Conservation (phyloP, 1,284 basidiomycete species). For the Inonotus obliquus region DNA sequence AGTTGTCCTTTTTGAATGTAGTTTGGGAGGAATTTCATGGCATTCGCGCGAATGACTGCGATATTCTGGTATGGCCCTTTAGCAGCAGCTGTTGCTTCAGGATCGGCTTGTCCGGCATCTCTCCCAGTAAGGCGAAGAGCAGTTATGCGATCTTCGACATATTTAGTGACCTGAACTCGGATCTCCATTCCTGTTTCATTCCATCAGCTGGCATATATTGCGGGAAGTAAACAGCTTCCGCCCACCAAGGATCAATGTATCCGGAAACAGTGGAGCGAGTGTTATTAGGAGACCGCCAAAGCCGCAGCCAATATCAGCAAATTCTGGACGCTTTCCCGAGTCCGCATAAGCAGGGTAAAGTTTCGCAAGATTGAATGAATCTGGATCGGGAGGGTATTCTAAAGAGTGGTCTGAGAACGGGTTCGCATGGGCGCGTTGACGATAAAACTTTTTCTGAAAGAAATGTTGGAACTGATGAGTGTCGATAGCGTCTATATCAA, state of each 20-base stretch:
- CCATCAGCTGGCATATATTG: not conserved
- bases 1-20: constrained; percentile 92
- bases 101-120: constrained; percentile 22
- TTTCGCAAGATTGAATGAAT: constrained; percentile 76
- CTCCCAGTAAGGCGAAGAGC: constrained; percentile 68
- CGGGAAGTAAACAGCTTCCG: constrained; percentile 17
- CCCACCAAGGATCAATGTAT: constrained; percentile 91
- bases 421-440: constrained; percentile 97
- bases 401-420: constrained; percentile 96
- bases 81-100: constrained; percentile 22
- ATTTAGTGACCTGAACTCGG: constrained; percentile 93
- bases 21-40: constrained; percentile 99
- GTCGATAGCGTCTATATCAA: not conserved
- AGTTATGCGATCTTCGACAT: constrained; percentile 90
- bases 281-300: constrained; percentile 93
- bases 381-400: constrained; percentile 83
- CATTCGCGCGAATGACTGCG: constrained; percentile 92
- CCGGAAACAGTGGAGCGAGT: constrained; percentile 88
- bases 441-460: constrained; percentile 87
- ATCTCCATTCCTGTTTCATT: constrained; percentile 85
- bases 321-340: constrained; percentile 73
- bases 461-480: not conserved
- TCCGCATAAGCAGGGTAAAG: constrained; percentile 78
- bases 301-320: constrained; percentile 97
- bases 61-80: constrained; percentile 81